Conservation (phyloP, 352 stramenopile species). For the Phytophthora sp. region DNA sequence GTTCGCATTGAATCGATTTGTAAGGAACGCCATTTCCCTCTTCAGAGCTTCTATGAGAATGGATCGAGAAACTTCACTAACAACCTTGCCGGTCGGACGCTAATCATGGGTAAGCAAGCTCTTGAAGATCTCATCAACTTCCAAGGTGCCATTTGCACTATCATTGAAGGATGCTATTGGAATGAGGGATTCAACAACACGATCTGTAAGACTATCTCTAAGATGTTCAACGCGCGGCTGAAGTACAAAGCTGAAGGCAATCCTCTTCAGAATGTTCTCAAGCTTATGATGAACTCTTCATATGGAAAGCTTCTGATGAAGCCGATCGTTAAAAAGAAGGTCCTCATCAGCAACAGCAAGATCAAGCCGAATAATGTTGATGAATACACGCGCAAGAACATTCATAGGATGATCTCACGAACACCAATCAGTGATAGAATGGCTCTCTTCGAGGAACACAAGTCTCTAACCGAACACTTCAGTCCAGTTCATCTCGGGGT, state of each 20-base stretch:
- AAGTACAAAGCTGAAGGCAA: conserved; percentile 9
- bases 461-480: conserved; percentile 3
- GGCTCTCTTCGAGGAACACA: conserved; percentile 11
- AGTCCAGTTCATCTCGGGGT: conserved; percentile 5
- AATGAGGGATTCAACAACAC: conserved; percentile 10
- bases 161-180: conserved; percentile 13
- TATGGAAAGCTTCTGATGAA: conserved; percentile 9
- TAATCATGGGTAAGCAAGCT: neutral
- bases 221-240: conserved; percentile 1
- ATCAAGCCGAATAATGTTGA: neutral
- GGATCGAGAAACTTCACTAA: conserved; percentile 12
- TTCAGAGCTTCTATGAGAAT: neutral
- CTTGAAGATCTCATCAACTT: conserved; percentile 7
- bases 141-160: neutral
- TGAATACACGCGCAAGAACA: conserved; percentile 11
- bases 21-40: conserved; percentile 3
- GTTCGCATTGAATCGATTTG: neutral
- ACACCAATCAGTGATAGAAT: conserved; percentile 1
- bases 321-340: conserved; percentile 8
- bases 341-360: neutral
- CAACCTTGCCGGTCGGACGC: neutral
- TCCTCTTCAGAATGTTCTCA: conserved; percentile 1
- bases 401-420: conserved; percentile 11
- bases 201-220: neutral
- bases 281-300: conserved; percentile 10